Evolutionary conservation across 2,329 filamentous ascomycete species (phyloP).

Genomic region (Phaeoacremonium minimum): DNA sequence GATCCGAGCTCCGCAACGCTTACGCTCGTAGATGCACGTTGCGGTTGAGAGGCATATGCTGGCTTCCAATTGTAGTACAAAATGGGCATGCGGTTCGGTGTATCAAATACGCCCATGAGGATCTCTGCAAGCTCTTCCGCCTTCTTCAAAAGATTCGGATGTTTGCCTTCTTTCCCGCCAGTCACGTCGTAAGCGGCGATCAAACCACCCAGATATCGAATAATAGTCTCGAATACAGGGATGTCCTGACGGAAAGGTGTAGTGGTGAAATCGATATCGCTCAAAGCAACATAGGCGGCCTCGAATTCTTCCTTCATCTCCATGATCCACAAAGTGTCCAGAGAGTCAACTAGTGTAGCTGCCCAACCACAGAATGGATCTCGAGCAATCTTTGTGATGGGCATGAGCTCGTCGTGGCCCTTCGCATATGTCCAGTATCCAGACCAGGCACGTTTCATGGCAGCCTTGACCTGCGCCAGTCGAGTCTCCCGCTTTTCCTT

Average conservation of each 20-base stretch:
- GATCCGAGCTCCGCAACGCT: conserved; percentile 71
- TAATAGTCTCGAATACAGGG: conserved; percentile 89
- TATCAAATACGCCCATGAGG: conserved; percentile 80
- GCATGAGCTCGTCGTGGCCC: conserved; percentile 81
- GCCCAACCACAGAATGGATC: conserved; percentile 93
- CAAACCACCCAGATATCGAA: conserved; percentile 85
- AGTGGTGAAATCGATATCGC: conserved; percentile 78
- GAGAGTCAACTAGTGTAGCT: conserved; percentile 76
- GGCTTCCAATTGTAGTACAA: conserved; percentile 78
- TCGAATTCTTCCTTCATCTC: conserved; percentile 74
- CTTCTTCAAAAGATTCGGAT: conserved; percentile 69
- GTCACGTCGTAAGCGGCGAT: conserved; percentile 85
- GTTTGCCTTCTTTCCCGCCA: conserved; percentile 48
- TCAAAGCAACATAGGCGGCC: conserved; percentile 66
- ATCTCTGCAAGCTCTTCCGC: conserved; percentile 76
- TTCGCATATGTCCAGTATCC: conserved; percentile 79
- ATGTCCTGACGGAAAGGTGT: conserved; percentile 60
- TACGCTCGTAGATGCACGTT: conserved; percentile 53
- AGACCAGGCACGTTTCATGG: conserved; percentile 75
- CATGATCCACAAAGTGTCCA: conserved; percentile 88
- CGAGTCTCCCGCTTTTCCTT: conserved; percentile 62
- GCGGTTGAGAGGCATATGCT: conserved; percentile 56
- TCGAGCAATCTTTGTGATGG: conserved; percentile 60
- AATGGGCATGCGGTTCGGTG: conserved; percentile 88
- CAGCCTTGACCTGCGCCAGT: conserved; percentile 63